Base-by-base conservation (phyloP, 139 green algal genomes). In the Chlamydomonas asymmetrica region DNA sequence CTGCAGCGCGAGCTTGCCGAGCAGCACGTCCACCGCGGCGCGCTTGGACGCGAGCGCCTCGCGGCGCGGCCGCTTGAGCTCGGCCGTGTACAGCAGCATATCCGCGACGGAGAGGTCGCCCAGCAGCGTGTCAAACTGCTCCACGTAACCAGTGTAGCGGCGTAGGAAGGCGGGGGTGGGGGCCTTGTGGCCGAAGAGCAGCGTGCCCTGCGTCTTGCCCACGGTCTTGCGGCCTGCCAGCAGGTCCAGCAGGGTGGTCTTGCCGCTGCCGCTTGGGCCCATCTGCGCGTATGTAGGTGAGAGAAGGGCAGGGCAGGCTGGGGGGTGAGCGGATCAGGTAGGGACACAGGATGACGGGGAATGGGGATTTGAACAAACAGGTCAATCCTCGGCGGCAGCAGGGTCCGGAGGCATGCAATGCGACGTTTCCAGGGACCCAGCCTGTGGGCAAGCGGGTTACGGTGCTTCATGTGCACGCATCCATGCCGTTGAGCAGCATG, bases 71-170 rank as follows among this genome's bases (percentile, higher is more conserved):
- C 83, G 76, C 82, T 94, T 93, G 45, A 97, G 84, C 74, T 95
- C 89, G 1, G 87, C 88, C 0, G 89, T 96, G 84, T 97, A 97
- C 74, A 93, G 57, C 43, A 97, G 79, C 90, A 94, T 94, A 78
- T 94, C 85, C n/a, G 63, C 13, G n/a, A 84, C 80, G 22, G 76
- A 91, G 37, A 91, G 73, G 31, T 78, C 86, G 40, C 79, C 76
- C 35, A 92, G 78, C 71, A 92, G 79, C 8, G 84, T 88, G 49
- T 81, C 87, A 13, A 77, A 23, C 71, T 70, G 71, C 59, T 72
- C 61, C 48, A 81, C 76, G 61, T 93, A 93, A 3, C 88, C 89
- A 5, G 89, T 93, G 73, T 86, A 88, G 41, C 86, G 80, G 25
- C 89, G 76, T 71, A 93, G 76, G 70, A 91, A 91, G 25, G 52